Percentiles rank a stretch among this genome's conserved stretches.
Conservation (phyloP, 352 stramenopile species). For the Globisporangium recalcitrans region DNA sequence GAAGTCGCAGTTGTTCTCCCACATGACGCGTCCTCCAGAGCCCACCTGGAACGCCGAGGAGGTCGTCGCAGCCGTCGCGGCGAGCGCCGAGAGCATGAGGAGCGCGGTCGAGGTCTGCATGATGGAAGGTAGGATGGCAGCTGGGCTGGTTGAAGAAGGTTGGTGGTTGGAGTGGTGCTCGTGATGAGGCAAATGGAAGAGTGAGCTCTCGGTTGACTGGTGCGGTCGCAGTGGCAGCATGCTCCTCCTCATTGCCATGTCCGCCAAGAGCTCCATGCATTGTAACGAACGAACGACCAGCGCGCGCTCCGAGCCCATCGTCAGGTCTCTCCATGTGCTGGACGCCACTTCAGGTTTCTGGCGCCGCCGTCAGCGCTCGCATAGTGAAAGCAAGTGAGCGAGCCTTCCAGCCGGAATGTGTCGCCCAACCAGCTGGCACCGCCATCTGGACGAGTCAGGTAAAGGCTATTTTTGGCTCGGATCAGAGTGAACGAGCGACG, state of each 20-base stretch:
- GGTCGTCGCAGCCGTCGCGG: neutral
- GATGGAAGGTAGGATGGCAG: neutral
- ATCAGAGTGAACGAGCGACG: neutral
- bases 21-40: conserved; percentile 35
- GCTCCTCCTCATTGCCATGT: neutral
- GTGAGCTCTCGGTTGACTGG: conserved; percentile 4
- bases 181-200: conserved; percentile 12
- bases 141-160: neutral
- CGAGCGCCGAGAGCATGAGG: conserved; percentile 11
- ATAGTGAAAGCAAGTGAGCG: conserved; percentile 7
- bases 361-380: neutral
- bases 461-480: conserved; percentile 9
- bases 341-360: conserved; percentile 8
- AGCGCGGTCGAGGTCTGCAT: conserved; percentile 12
- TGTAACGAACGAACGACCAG: neutral
- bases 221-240: neutral
- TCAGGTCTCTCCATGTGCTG: neutral
- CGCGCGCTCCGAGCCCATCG: neutral
- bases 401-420: neutral
- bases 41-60: conserved; percentile 22
- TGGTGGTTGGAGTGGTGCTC: neutral
- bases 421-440: conserved; percentile 4
- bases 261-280: neutral
- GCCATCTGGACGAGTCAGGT: conserved; percentile 1
- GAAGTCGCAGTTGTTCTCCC: conserved; percentile 42